Conservation (phyloP, 1,284 basidiomycete species). For the Sphagnurus paluster region DNA sequence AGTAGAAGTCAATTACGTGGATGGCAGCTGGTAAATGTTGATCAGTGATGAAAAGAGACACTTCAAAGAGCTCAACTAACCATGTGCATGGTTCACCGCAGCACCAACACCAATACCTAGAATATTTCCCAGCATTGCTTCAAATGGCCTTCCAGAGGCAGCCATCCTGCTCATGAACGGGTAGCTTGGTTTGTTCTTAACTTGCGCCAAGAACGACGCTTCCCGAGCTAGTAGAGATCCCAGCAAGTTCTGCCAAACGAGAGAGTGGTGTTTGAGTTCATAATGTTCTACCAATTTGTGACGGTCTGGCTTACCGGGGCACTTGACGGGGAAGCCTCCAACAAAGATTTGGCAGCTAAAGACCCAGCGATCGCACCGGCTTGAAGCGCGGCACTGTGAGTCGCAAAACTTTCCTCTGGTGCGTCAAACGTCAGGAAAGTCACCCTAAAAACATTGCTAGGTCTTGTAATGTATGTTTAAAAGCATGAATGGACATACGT, state of each 20-base stretch:
- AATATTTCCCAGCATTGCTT: slow-evolving; percentile 45
- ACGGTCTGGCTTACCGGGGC: slow-evolving; percentile 34
- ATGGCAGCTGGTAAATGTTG: slow-evolving; percentile 25
- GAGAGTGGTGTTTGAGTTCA: neutral
- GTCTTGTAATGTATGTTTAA: neutral
- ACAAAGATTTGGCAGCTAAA: slow-evolving; percentile 32
- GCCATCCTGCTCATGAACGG: slow-evolving; percentile 45
- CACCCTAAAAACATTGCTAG: slow-evolving; percentile 19
- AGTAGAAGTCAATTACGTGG: slow-evolving; percentile 58
- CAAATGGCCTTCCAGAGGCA: slow-evolving; percentile 38
- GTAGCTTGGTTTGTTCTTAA: slow-evolving; percentile 34
- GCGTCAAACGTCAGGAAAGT: slow-evolving; percentile 36
- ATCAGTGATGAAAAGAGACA: neutral
- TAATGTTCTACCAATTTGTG: neutral
- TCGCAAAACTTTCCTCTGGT: slow-evolving; percentile 31
- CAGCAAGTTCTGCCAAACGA: slow-evolving; percentile 21
- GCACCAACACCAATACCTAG: slow-evolving; percentile 49
- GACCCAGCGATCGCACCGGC: slow-evolving; percentile 33
- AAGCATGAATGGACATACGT: no score
- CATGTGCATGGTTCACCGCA: slow-evolving; percentile 47
- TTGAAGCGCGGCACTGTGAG: slow-evolving; percentile 28
- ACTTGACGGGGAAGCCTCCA: slow-evolving; percentile 29
- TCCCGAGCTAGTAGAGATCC: slow-evolving; percentile 22
- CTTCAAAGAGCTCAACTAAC: neutral
- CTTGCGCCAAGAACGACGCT: slow-evolving; percentile 31